Conservation (phyloP, 768 basidiomycete genomes). For the Lepiota brunneoincarnata region DNA sequence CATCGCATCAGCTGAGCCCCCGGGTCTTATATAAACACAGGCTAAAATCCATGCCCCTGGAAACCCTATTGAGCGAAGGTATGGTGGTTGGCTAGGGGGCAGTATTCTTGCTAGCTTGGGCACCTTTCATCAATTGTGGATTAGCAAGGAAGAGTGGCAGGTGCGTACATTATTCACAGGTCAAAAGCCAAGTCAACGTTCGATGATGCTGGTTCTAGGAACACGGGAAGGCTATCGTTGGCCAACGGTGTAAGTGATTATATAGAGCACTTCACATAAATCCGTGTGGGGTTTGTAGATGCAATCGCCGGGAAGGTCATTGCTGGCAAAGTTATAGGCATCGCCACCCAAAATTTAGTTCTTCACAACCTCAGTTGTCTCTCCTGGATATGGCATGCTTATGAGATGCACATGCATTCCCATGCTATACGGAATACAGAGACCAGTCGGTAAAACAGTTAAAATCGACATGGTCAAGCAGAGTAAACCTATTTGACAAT, state of each 20-base stretch:
- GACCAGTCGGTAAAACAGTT: no score
- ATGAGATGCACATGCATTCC: no score
- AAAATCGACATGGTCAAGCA: no score
- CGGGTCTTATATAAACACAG: conserved; percentile 30
- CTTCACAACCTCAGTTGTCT: not conserved
- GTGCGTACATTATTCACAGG: conserved; percentile 36
- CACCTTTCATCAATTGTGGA: conserved; percentile 97
- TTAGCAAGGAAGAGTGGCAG: conserved; percentile 91
- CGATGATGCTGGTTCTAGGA: conserved; percentile 42
- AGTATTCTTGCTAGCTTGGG: conserved; percentile 93
- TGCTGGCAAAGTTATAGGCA: not conserved
- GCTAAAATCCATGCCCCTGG: conserved; percentile 92
- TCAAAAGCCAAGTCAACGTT: not conserved
- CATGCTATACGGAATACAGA: no score
- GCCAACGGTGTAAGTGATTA: conserved; percentile 78
- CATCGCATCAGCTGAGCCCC: not conserved
- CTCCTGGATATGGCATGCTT: no score
- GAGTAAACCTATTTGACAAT: no score
- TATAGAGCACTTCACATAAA: conserved; percentile 2
- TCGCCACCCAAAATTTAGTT: not conserved
- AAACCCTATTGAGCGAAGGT: conserved; percentile 84
- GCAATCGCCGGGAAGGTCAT: not conserved
- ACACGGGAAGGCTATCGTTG: conserved; percentile 79
- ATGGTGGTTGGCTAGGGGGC: conserved; percentile 94
- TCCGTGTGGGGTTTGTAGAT: conserved; percentile 3